These are phyloP conservation scores for Dionaea muscipula DNA, from an alignment of 179 eudicot genomes.

Conservation along the genomic window DNA sequence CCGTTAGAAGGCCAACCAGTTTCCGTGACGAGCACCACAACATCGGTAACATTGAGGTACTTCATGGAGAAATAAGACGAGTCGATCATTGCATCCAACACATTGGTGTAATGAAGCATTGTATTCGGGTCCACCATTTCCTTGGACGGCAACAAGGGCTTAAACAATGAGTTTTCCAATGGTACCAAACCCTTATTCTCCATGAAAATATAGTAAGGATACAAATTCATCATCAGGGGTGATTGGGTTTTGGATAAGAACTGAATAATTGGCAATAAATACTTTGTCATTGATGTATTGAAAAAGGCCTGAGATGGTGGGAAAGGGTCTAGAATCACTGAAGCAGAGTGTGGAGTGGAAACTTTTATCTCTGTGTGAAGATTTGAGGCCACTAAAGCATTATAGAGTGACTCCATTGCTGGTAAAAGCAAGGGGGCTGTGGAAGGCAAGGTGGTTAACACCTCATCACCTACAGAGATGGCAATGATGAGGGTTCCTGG, in stretches of 20 bases:
- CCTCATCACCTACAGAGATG: constrained; percentile 82
- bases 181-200: constrained; percentile 90
- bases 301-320: constrained; percentile 93
- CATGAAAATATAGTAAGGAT: constrained; percentile 86
- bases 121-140: constrained; percentile 94
- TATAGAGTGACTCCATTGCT: constrained; percentile 63
- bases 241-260: constrained; percentile 60
- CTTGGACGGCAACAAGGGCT: constrained; percentile 80
- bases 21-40: constrained; percentile 64
- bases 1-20: constrained; percentile 95
- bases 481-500: constrained; percentile 66
- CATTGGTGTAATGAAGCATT: constrained; percentile 73
- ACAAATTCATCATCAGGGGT: constrained; percentile 79
- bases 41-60: constrained; percentile 62
- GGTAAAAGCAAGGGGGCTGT: constrained; percentile 63
- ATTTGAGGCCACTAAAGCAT: constrained; percentile 63
- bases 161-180: constrained; percentile 61
- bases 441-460: constrained; percentile 58
- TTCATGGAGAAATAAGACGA: constrained; percentile 76
- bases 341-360: constrained; percentile 72
- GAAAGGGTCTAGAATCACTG: constrained; percentile 64
- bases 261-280: constrained; percentile 43
- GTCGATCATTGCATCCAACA: constrained; percentile 82
- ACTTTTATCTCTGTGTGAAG: constrained; percentile 48
- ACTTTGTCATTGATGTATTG: constrained; percentile 45